Conservation (phyloP, 2,329 filamentous ascomycete species). For the Chaetomiaceae sp. region DNA sequence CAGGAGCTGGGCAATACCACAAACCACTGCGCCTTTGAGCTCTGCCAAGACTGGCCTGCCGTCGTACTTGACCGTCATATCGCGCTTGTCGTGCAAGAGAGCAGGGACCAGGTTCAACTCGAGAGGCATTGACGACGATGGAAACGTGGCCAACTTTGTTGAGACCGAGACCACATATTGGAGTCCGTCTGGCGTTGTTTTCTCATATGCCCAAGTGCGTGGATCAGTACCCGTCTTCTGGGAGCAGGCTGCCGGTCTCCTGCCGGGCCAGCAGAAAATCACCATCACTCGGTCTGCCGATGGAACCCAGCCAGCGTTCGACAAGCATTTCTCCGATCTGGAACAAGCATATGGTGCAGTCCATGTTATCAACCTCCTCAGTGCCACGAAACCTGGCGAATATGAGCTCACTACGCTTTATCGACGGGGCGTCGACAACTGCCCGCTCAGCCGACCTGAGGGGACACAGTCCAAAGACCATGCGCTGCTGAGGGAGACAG, state of each 20-base stretch:
- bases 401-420: constrained; percentile 76
- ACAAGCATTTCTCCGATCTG: constrained; percentile 88
- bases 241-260: constrained; percentile 84
- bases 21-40: constrained; percentile 64
- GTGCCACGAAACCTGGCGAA: constrained; percentile 79
- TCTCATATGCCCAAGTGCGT: constrained; percentile 89
- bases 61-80: constrained; percentile 82
- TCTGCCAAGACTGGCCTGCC: constrained; percentile 63
- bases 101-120: constrained; percentile 95
- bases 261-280: constrained; percentile 93
- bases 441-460: constrained; percentile 58
- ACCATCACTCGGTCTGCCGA: constrained; percentile 81
- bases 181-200: constrained; percentile 69
- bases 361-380: constrained; percentile 91
- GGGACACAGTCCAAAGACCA: constrained; percentile 58
- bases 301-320: constrained; percentile 88
- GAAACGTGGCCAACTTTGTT: constrained; percentile 97
- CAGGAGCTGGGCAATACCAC: constrained; percentile 76
- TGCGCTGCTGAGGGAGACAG: constrained; percentile 69
- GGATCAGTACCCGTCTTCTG: constrained; percentile 95
- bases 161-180: constrained; percentile 93
- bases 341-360: constrained; percentile 83
- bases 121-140: constrained; percentile 95
- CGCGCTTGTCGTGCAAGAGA: constrained; percentile 79
- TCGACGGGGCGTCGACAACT: constrained; percentile 67